Evolutionary conservation across 352 stramenopile genomes (phyloP).

Genomic region (Globisporangium middletonii): DNA sequence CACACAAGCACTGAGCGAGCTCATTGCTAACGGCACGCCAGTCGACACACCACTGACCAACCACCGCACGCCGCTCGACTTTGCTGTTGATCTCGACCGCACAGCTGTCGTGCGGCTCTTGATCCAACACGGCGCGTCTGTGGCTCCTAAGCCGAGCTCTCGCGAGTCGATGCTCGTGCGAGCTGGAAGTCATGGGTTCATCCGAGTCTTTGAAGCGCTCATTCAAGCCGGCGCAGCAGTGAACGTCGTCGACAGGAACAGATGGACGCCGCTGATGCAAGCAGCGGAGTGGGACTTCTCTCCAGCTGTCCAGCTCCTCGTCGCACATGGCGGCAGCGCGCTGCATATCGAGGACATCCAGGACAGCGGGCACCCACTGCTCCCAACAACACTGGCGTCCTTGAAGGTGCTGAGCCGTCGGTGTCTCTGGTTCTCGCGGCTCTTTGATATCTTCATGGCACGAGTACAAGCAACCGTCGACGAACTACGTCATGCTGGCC

Average conservation of each 20-base stretch:
- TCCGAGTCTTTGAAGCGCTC: not conserved
- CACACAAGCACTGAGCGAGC: too few relatives aligned
- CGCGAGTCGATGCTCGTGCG: too few relatives aligned
- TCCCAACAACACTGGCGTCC: not conserved
- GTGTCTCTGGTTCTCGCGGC: not conserved
- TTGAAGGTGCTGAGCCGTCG: not conserved
- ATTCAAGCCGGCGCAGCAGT: not conserved
- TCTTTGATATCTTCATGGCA: not conserved
- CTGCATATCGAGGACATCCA: not conserved
- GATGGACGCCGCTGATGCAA: not conserved
- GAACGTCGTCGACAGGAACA: not conserved
- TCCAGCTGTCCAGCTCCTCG: not conserved
- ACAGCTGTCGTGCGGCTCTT: too few relatives aligned
- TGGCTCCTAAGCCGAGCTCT: too few relatives aligned
- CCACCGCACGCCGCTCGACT: too few relatives aligned
- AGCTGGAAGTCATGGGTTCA: too few relatives aligned
- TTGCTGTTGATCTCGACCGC: too few relatives aligned
- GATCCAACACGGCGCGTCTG: too few relatives aligned
- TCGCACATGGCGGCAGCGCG: not conserved
- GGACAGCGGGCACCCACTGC: not conserved
- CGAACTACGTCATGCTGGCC: too few relatives aligned
- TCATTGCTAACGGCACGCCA: too few relatives aligned
- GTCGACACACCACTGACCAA: too few relatives aligned
- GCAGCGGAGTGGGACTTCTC: not conserved
- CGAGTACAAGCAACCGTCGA: too few relatives aligned